Conservation (phyloP, 2,329 filamentous ascomycete genomes). For the Blastomyces gilchristii region DNA sequence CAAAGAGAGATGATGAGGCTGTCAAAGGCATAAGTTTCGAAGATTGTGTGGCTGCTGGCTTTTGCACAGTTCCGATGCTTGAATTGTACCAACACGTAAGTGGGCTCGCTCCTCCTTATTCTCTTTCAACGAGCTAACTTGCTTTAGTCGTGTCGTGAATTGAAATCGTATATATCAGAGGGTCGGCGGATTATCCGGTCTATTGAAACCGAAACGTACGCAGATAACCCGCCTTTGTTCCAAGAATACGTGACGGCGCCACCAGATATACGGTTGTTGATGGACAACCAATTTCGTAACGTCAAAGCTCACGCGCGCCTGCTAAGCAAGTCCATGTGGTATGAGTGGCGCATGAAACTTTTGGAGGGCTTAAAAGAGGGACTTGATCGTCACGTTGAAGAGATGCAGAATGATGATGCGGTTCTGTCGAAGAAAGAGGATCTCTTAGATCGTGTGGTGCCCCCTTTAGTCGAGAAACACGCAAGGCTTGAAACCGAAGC, state of each 20-base stretch:
- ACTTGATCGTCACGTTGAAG: constrained; percentile 62
- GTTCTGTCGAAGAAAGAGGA: constrained; percentile 57
- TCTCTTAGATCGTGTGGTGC: constrained; percentile 57
- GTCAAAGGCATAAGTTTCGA: constrained; percentile 45
- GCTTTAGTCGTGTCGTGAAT: constrained; percentile 68
- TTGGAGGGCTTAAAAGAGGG: constrained; percentile 73
- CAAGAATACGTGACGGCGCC: constrained; percentile 80
- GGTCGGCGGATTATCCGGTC: constrained; percentile 81
- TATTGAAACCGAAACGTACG: constrained; percentile 78
- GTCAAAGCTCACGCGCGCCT: constrained; percentile 87
- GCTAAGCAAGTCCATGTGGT: constrained; percentile 93
- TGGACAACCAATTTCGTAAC: constrained; percentile 97
- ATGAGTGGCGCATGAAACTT: constrained; percentile 90
- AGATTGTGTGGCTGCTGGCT: constrained; percentile 73
- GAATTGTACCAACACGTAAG: constrained; percentile 84
- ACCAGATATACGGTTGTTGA: constrained; percentile 69
- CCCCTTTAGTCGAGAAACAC: constrained; percentile 51
- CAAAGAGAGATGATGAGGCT: constrained; percentile 22
- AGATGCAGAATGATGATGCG: constrained; percentile 64
- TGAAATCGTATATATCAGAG: constrained; percentile 94
- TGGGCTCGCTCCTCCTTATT: constrained; percentile 13
- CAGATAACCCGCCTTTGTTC: constrained; percentile 85
- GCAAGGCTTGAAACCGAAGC: constrained; percentile 54
- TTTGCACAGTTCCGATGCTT: constrained; percentile 84
- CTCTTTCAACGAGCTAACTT: constrained; percentile 16